Percentiles rank a stretch among this genome's conserved stretches.
Conservation (phyloP, 768 basidiomycete species). For the Chalciporus chontae region DNA sequence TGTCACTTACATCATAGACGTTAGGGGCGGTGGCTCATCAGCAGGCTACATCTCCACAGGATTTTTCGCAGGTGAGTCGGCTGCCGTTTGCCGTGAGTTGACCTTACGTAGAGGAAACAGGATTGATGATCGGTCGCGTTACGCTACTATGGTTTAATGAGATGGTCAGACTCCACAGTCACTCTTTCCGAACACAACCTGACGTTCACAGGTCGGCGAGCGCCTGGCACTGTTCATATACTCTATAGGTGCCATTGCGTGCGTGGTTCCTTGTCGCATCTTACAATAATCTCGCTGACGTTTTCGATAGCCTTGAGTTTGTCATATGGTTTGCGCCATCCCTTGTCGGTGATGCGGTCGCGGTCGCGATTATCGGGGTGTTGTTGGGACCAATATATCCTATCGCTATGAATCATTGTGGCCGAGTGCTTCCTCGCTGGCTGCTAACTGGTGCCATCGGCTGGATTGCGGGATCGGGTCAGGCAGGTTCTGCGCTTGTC, state of each 20-base stretch:
- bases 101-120: constrained; percentile 6
- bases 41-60: constrained; percentile 47
- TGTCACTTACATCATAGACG: constrained; percentile 50
- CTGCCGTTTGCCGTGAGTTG: neutral
- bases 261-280: neutral
- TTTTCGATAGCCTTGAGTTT: constrained; percentile 49
- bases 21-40: constrained; percentile 41
- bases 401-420: constrained; percentile 39
- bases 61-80: constrained; percentile 28
- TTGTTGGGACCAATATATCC: constrained; percentile 77
- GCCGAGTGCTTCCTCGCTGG: constrained; percentile 33
- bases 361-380: constrained; percentile 61
- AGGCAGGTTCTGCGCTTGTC: constrained; percentile 47
- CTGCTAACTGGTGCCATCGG: constrained; percentile 39
- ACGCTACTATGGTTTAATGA: constrained; percentile 28
- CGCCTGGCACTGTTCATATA: constrained; percentile 28
- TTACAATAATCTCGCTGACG: neutral
- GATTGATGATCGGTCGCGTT: constrained; percentile 29
- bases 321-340: constrained; percentile 69
- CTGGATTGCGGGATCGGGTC: constrained; percentile 52
- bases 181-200: neutral
- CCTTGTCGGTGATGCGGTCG: constrained; percentile 59
- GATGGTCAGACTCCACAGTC: constrained; percentile 12
- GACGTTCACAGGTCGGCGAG: constrained; percentile 29
- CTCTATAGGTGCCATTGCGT: constrained; percentile 30